These are phyloP conservation scores for Myriosclerotinia curreyana DNA, from an alignment of 2,329 filamentous ascomycete species.

Conservation along the genomic window DNA sequence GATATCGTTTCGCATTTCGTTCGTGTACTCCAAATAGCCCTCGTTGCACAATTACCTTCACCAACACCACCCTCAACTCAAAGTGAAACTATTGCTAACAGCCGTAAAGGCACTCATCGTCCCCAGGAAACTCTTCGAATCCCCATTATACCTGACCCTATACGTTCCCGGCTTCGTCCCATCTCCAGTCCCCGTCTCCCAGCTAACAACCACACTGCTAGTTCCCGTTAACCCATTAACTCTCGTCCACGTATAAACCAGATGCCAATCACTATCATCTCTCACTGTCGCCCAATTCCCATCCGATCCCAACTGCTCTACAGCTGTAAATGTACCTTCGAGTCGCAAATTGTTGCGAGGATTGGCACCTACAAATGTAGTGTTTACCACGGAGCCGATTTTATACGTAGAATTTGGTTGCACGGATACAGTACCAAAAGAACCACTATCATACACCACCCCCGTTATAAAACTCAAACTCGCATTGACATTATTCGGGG, in stretches of 20 bases:
- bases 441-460: slow-evolving; percentile 70
- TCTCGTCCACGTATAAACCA: slow-evolving; percentile 76
- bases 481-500: slow-evolving; percentile 71
- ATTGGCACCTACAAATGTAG: slow-evolving; percentile 79
- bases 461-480: slow-evolving; percentile 75
- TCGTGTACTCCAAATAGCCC: background rate
- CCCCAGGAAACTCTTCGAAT: slow-evolving; percentile 63
- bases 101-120: slow-evolving; percentile 66
- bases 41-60: background rate
- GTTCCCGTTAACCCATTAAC: slow-evolving; percentile 65
- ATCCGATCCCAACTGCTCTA: slow-evolving; percentile 56
- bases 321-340: slow-evolving; percentile 71
- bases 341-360: slow-evolving; percentile 82
- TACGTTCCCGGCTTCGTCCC: slow-evolving; percentile 63
- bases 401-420: slow-evolving; percentile 54
- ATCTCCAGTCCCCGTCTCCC: slow-evolving; percentile 64
- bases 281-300: slow-evolving; percentile 62
- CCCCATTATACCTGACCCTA: slow-evolving; percentile 77
- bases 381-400: slow-evolving; percentile 60
- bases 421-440: slow-evolving; percentile 65
- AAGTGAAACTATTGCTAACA: slow-evolving; percentile 45
- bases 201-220: slow-evolving; percentile 74
- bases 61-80: slow-evolving; percentile 20
- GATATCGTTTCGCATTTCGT: background rate
- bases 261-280: slow-evolving; percentile 76